phyloP scores from a whole-genome alignment of 768 basidiomycete species.

The Amanita rimosa region DNA sequence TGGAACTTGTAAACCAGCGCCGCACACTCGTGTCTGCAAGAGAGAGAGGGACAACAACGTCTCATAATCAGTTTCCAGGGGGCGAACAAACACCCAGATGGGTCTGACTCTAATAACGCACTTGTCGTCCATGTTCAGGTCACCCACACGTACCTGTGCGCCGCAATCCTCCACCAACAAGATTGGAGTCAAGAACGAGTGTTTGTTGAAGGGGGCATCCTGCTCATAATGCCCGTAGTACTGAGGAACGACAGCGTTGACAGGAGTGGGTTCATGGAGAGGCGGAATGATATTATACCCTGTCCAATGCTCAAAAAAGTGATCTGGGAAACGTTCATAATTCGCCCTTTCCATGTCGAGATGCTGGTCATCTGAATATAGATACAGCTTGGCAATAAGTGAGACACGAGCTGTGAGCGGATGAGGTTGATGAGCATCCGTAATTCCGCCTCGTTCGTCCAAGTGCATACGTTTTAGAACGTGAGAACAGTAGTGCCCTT shows the following conservation, averaged over 20 bases:
- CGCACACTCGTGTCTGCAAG: constrained; percentile 25
- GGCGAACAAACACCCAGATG: not conserved
- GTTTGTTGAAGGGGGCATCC: not conserved
- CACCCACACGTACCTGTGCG: constrained; percentile 12
- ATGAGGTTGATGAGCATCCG: constrained; percentile 4
- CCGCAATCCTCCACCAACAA: constrained; percentile 35
- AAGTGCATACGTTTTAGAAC: constrained; percentile 3
- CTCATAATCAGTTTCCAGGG: no score
- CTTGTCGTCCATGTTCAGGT: constrained; percentile 26
- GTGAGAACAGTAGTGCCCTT: constrained; percentile 21
- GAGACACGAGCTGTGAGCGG: constrained; percentile 26
- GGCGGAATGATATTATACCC: constrained; percentile 35
- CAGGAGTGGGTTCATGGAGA: constrained; percentile 31
- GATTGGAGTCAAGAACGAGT: constrained; percentile 27
- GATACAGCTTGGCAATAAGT: constrained; percentile 39
- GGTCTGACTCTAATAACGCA: no score
- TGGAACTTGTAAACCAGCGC: constrained; percentile 27
- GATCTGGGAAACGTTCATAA: constrained; percentile 31
- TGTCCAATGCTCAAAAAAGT: constrained; percentile 38
- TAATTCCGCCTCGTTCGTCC: not conserved
- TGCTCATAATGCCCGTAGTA: constrained; percentile 49
- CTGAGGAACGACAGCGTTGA: constrained; percentile 44
- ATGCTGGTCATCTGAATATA: constrained; percentile 23
- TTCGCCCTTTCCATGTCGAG: constrained; percentile 28
- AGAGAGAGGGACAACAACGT: no score